Base-by-base conservation (phyloP, 106 monocot species). In the Dendrobium chrysotoxum region DNA sequence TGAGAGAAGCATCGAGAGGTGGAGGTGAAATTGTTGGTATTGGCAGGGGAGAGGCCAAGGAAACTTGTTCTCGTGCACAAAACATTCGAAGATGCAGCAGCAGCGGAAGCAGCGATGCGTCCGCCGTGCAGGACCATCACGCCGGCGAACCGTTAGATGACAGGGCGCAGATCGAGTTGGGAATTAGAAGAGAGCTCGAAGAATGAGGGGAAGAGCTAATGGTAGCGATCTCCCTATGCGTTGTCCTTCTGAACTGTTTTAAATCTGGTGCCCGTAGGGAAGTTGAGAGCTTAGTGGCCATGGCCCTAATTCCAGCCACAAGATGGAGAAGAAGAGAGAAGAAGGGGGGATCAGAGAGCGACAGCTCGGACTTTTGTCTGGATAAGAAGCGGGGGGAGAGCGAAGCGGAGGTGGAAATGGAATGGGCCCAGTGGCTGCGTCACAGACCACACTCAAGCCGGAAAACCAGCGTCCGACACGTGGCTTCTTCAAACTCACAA, bases 41-140 rank as follows among this genome's bases (percentile, higher is more conserved):
- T 7, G 6, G 76, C 39, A 23, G 78, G 35, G 5, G 39, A 71
- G 77, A 78, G 78, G 66, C 82, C 82, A 28, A 82, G 46, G 77
- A 78, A 78, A 5, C 72, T 82, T 28, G 30, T 53, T 30, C 78
- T 82, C 12, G 66, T 4, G 41, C 42, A 21, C 74, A 41, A 21
- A 13, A 25, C 74, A 74, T 74, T 74, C 5, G 74, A 41, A 21
- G 71, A 71, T 31, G 71, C 2, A 38, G 71, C 35, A 4, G 31
- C 71, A 50, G 47, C 47, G 47, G 9, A 47, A 47, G 47, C 11
- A 3, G 35, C 31, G 15, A 74, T 74, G 40, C 30, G 18, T 7
- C 74, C 74, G 7, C 41, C 74, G 21, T 18, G 74, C 74, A 74
- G 74, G 39, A 13, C 74, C 74, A 74, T 74, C 74, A 21, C 74